Base-by-base conservation (phyloP, 148 eudicot genomes). In the Gaultheria prostrata region DNA sequence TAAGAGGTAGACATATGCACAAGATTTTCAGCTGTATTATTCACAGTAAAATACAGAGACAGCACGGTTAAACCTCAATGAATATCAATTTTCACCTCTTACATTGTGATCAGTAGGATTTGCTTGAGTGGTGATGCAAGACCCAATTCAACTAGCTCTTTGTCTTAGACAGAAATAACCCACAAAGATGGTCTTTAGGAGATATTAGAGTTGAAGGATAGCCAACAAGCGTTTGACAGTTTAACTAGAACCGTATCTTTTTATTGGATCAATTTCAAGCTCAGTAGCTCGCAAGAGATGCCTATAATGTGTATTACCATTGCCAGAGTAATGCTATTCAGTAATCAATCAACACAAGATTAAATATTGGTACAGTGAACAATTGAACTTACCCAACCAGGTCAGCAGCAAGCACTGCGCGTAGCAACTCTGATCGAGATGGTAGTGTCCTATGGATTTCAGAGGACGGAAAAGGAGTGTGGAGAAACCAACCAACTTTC, bases 401-500 rank as follows among this genome's bases (percentile, higher is more conserved):
- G 87, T 95, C 98, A 84, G 98, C 95, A 82, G 91, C 91, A 82
- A 93, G 95, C 81, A 93, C 95, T 81, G 97, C 94, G 63, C 88
- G 88, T 56, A 95, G 90, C 81, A 95, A 84, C 80, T 95, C 97
- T 28, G 94, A 89, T 33, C 97, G 92, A 84, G 98, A 95, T 76
- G 98, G 98, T 85, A 95, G 85, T 20, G 98, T 95, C 76, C 97
- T 91, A 83, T 95, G 98, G 78, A 95, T 95, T 87, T 95, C 98
- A 77, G 98, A 95, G 32, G 97, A 93, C 67, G 98, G 98, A 90
- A 95, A 95, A n/a, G 97, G 98, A 20, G 98, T 95, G 72, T 95
- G 98, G 43, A 95, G 94, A 88, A 95, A 95, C 97, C 97, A 95
- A 2, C 98, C 98, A 77, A 95, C 98, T 92, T 95, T 95, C 93